Percentiles rank a stretch among this genome's conserved stretches.
phyloP scores from a whole-genome alignment of 2,329 filamentous ascomycete genomes.

The Dothiorella sarmentorum region DNA sequence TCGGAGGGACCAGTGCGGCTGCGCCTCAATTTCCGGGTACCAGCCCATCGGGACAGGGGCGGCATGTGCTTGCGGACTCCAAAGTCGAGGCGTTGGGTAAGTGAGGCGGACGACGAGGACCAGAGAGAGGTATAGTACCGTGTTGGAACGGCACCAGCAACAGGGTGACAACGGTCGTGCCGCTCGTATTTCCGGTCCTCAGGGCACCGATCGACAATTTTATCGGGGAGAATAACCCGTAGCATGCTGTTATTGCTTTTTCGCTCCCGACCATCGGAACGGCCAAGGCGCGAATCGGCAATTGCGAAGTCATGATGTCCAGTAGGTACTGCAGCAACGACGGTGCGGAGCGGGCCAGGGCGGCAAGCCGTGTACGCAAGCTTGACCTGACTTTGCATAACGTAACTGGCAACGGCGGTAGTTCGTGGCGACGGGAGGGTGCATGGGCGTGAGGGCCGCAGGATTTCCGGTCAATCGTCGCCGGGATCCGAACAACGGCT shows the following conservation, averaged over 20 bases:
- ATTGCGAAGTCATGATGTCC: background rate
- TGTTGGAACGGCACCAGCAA: background rate
- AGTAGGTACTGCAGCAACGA: background rate
- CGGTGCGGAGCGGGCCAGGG: slow-evolving; percentile 9
- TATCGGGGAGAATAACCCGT: background rate
- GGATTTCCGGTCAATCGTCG: background rate
- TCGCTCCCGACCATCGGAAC: background rate
- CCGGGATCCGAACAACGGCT: background rate
- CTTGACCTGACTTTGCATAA: slow-evolving; percentile 6
- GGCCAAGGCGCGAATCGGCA: background rate
- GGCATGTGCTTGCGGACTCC: background rate
- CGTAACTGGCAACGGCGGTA: slow-evolving; percentile 7
- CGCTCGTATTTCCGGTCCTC: background rate
- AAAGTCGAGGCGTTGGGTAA: slow-evolving; percentile 14
- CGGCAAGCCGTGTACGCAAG: background rate
- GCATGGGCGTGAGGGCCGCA: background rate
- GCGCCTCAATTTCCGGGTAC: slow-evolving; percentile 14
- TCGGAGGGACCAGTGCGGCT: background rate
- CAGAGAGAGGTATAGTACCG: background rate
- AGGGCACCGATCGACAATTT: slow-evolving; percentile 4
- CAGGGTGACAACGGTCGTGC: background rate
- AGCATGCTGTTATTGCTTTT: slow-evolving; percentile 6
- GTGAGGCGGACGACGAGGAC: slow-evolving; percentile 2
- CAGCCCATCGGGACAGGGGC: background rate
- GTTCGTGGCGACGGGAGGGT: slow-evolving; percentile 1